A percentile compares a stretch with the other conserved stretches of the same genome.
Conservation (phyloP, 176 grass and related monocot species). For the Leersia perrieri region DNA sequence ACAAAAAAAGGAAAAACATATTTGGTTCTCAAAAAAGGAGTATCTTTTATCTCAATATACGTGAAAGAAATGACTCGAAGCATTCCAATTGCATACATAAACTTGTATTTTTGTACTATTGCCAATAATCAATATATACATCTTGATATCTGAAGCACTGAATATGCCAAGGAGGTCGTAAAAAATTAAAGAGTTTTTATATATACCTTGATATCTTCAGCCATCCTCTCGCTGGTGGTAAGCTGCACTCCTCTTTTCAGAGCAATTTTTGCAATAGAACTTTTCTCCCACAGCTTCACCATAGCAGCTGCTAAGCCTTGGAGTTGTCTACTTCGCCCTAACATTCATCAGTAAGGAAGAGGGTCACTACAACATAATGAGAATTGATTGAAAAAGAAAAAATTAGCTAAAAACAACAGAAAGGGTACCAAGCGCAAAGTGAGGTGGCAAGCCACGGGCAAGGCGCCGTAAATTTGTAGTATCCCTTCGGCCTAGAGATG, state of each 20-base stretch:
- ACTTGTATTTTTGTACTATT: not conserved
- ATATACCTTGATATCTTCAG: constrained; percentile 92
- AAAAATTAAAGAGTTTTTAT: not conserved
- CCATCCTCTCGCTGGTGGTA: constrained; percentile 95
- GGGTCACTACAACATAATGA: constrained; percentile 11
- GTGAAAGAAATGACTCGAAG: constrained; percentile 2
- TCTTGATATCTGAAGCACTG: not conserved
- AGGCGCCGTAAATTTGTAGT: constrained; percentile 73
- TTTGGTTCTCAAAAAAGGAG: not conserved
- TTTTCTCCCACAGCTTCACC: constrained; percentile 91
- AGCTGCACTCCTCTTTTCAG: constrained; percentile 89
- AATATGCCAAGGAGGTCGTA: not conserved
- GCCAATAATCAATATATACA: constrained; percentile 2
- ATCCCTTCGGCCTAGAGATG: constrained; percentile 61
- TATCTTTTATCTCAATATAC: not conserved
- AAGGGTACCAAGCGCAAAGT: constrained; percentile 83
- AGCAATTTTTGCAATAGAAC: constrained; percentile 86
- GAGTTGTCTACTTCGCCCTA: constrained; percentile 91
- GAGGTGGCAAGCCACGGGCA: constrained; percentile 77
- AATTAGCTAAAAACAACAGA: constrained; percentile 29
- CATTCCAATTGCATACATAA: constrained; percentile 6
- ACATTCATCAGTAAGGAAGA: constrained; percentile 7
- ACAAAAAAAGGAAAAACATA: not conserved
- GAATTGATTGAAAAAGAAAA: not conserved
- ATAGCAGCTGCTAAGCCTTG: constrained; percentile 85